A percentile compares a stretch with the other conserved stretches of the same genome.
Evolutionary conservation across 2,329 filamentous ascomycete species (phyloP).

Genomic region (Calonectria crousiana): DNA sequence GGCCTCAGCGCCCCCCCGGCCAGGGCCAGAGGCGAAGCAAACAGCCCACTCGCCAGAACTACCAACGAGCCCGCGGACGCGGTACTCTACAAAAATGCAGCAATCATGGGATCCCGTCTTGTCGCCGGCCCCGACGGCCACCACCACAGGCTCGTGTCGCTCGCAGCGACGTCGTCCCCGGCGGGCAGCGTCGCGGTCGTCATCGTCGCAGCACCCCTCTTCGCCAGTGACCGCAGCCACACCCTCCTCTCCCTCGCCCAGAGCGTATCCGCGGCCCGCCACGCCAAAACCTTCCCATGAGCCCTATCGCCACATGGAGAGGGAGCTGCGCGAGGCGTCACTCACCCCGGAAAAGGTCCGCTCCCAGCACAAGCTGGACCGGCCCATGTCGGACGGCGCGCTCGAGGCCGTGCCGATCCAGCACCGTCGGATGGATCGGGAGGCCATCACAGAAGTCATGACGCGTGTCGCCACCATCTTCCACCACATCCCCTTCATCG

Average conservation of each 20-base stretch:
- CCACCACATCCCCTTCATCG: slow-evolving; percentile 58
- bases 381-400: slow-evolving; percentile 25
- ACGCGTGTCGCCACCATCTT: slow-evolving; percentile 54
- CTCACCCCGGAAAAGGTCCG: slow-evolving; percentile 7
- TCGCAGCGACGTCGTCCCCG: slow-evolving; percentile 11
- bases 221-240: neutral
- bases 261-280: slow-evolving; percentile 14
- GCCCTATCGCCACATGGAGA: slow-evolving; percentile 18
- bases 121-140: slow-evolving; percentile 8
- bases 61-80: slow-evolving; percentile 5
- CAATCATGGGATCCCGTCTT: slow-evolving; percentile 9
- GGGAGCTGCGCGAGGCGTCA: neutral
- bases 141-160: slow-evolving; percentile 14
- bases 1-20: slow-evolving; percentile 5
- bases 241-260: neutral
- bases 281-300: slow-evolving; percentile 21
- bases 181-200: neutral
- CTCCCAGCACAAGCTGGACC: slow-evolving; percentile 17
- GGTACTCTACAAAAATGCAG: slow-evolving; percentile 13
- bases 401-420: slow-evolving; percentile 23
- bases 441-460: slow-evolving; percentile 54
- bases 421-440: slow-evolving; percentile 41
- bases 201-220: neutral
- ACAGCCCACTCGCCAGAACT: slow-evolving; percentile 14
- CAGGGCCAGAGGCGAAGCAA: slow-evolving; percentile 4